phyloP scores from a whole-genome alignment of 148 eudicot species.

The Rhododendron williamsianum region DNA sequence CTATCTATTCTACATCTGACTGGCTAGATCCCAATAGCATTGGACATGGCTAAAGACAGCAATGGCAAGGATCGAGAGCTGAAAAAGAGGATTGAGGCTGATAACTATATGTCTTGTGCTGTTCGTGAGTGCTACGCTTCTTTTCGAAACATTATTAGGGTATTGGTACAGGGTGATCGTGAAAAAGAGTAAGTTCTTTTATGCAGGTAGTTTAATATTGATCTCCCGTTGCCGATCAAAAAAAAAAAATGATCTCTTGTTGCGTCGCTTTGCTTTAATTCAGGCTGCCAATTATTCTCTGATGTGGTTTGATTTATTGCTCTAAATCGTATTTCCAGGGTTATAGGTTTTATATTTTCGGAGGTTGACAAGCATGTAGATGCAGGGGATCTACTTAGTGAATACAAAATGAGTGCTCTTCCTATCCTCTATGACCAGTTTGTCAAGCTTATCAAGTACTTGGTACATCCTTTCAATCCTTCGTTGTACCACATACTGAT shows the following conservation, averaged over 20 bases:
- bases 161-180: constrained; percentile 58
- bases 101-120: constrained; percentile 75
- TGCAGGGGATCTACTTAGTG: constrained; percentile 40
- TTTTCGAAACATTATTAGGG: constrained; percentile 62
- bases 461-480: constrained; percentile 42
- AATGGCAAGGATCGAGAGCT: constrained; percentile 79
- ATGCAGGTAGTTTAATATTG: background rate
- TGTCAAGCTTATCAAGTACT: constrained; percentile 74
- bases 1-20: constrained; percentile 9
- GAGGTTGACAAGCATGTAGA: constrained; percentile 68
- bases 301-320: constrained; percentile 6
- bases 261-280: background rate
- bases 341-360: constrained; percentile 58
- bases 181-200: constrained; percentile 62
- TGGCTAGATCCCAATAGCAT: constrained; percentile 82
- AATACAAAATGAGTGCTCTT: constrained; percentile 81
- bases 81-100: constrained; percentile 65
- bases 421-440: constrained; percentile 78
- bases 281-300: background rate
- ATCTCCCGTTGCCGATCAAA: no score
- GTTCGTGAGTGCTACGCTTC: constrained; percentile 91
- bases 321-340: constrained; percentile 38
- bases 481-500: background rate
- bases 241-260: background rate
- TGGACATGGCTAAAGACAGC: constrained; percentile 98